These are phyloP conservation scores for Aspergillus indologenus DNA, from an alignment of 495 filamentous ascomycete genomes.

Conservation along the genomic window DNA sequence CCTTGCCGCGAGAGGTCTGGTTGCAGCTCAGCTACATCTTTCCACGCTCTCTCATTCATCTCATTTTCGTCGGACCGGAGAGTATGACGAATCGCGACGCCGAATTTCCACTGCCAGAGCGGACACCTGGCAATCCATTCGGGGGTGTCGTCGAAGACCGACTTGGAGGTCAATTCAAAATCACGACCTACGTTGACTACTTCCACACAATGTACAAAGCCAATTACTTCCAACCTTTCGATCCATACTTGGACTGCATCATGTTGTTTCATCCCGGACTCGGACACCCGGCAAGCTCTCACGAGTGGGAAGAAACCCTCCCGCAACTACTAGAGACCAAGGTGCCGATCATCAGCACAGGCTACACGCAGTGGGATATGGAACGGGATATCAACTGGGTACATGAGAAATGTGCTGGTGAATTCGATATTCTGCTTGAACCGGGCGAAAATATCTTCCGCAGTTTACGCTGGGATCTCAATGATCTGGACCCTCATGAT, in stretches of 20 bases:
- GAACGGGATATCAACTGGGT: slow-evolving; percentile 88
- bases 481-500: slow-evolving; percentile 92
- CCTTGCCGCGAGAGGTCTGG: slow-evolving; percentile 91
- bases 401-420: slow-evolving; percentile 72
- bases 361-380: slow-evolving; percentile 95
- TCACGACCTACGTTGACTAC: slow-evolving; percentile 95
- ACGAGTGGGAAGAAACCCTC: slow-evolving; percentile 90
- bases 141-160: slow-evolving; percentile 89
- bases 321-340: slow-evolving; percentile 92
- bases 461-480: slow-evolving; percentile 95
- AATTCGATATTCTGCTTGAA: slow-evolving; percentile 88
- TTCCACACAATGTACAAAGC: slow-evolving; percentile 95
- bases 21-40: slow-evolving; percentile 88
- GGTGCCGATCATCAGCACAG: slow-evolving; percentile 86
- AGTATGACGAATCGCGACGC: slow-evolving; percentile 85
- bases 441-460: slow-evolving; percentile 93
- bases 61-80: slow-evolving; percentile 95
- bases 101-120: slow-evolving; percentile 85
- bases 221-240: slow-evolving; percentile 83
- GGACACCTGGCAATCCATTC: slow-evolving; percentile 82
- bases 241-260: slow-evolving; percentile 97
- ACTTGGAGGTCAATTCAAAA: slow-evolving; percentile 81
- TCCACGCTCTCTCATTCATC: slow-evolving; percentile 66
- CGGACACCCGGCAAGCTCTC: slow-evolving; percentile 85
- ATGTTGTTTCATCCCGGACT: slow-evolving; percentile 95